Evolutionary conservation across 177 flowering plant species (phyloP).

Genomic region (Vitis hybrid): DNA sequence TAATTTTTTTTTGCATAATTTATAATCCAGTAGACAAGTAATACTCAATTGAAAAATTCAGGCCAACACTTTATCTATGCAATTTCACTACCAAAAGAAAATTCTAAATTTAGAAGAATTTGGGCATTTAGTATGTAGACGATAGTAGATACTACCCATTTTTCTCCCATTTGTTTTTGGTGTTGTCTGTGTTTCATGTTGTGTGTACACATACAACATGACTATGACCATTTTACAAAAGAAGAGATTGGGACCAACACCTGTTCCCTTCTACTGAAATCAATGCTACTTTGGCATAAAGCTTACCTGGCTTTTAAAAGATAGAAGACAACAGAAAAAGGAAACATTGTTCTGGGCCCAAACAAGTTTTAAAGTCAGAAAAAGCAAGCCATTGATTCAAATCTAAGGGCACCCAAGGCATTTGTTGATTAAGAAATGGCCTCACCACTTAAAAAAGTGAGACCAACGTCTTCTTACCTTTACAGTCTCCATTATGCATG

Average conservation of each 20-base stretch:
- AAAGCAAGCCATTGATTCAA: constrained; percentile 5
- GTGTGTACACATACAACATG: not conserved
- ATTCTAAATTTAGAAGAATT: too few species aligned
- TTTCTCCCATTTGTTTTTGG: not conserved
- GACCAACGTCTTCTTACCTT: not conserved
- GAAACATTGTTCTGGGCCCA: constrained; percentile 11
- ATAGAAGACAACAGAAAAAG: constrained; percentile 11
- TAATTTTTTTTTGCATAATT: not conserved
- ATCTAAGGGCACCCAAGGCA: constrained; percentile 8
- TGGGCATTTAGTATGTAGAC: too few species aligned
- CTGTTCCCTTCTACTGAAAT: constrained; percentile 20
- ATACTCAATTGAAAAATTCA: not conserved
- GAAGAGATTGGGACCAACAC: constrained; percentile 16
- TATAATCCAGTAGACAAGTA: not conserved
- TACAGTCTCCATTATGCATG: constrained; percentile 13
- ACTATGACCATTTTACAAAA: constrained; percentile 15
- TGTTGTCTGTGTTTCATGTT: not conserved
- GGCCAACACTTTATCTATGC: not conserved
- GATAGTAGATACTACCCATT: too few species aligned
- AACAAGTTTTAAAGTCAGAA: constrained; percentile 4
- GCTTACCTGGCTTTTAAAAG: constrained; percentile 10
- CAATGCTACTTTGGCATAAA: constrained; percentile 17
- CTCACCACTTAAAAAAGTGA: constrained; percentile 18
- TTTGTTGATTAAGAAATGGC: not conserved
- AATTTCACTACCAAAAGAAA: too few species aligned